Evolutionary conservation across 2,329 filamentous ascomycete species (phyloP), one percentile per base, ranked within the genome.

Genomic region (Hypocreales sp.): DNA sequence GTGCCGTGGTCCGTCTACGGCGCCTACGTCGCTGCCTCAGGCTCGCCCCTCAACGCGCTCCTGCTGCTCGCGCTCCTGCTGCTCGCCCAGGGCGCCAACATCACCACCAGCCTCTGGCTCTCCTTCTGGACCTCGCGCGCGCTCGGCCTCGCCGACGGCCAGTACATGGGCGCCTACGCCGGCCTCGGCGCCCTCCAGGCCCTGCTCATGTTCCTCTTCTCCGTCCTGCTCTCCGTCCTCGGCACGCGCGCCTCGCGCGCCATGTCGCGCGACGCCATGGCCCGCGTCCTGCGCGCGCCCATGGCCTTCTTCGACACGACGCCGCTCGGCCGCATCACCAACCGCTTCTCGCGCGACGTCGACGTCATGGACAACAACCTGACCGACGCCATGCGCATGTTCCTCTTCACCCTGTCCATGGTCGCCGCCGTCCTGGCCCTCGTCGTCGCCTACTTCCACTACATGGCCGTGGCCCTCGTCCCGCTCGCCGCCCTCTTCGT

Each of bases 271-370:
- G 63, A 72, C 20, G 87, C 90, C 6, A 80, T 95, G 41, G 72
- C 64, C 7, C 67, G 80, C 11, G 82, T 90, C 1, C 55, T 77
- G n/a, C 61, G 72, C 15, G 72, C 72, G 3, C 72, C 72, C n/a
- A 75, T 77, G 83, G 79, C 80, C 5, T 95, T 95, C 57, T 95
- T 95, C 55, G 90, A 98, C 43, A 95, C 90, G 0, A 95, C 90
- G 1, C 90, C 90, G 0, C 66, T 95, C 1, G 90, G 90, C 13
- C 78, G 87, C 20, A 94, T 95, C 48, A 93, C 84, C 14, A 95
- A 95, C 50, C 80, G 90, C 11, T 95, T 95, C 55, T 92, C 83
- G 18, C 79, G 87, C 40, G 90, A 98, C 44, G 80, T 95, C 22
- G 83, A 94, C 44, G 82, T 90, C 31, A 92, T 95, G 83, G 90